Base-by-base conservation (phyloP, 805 yeast genomes). In the Hanseniaspora singularis region DNA sequence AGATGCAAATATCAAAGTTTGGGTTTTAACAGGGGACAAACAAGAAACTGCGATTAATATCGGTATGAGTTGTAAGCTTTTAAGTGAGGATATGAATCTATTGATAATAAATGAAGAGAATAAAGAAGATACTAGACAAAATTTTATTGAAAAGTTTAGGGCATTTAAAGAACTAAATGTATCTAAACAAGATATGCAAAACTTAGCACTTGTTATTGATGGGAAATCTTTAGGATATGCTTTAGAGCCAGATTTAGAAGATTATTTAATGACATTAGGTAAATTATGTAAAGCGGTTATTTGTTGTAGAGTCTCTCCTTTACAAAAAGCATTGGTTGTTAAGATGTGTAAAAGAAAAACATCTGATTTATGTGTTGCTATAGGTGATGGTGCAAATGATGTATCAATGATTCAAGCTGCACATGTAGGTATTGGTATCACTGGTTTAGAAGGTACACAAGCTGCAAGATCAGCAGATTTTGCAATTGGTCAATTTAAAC, bases 401-500 rank as follows among this genome's bases (percentile, higher is more conserved):
- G 98, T 92, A 33, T 81, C 95, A 31, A 92, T 92, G 99, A 92
- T 92, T 53, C 98, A 92, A 64, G 97, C 98, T 14, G 98, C 98
- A 0, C 97, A 92, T 63, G 96, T 92, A 45, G 99, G 99, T 52
- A 95, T 92, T 20, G 99, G 99, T 60, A 94, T 92, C 52, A 84
- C 94, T 64, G 99, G 99, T 53, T 81, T 87, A 89, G 99, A 92
- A 66, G 99, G 99, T 54, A 87, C 88, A 86, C 99, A 92, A 64
- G 98, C 98, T 10, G 96, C 98, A 0, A 74, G 99, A 62, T 81
- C 94, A 62, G 97, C 99, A 0, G 99, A 92, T 69, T 77, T 92
- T 51, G 87, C 97, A 1, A 86, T 94, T 63, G 97, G 96, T 0
- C 97, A 92, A 62, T 92, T 92, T 72, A 79, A 79, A 60, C 92